Evolutionary conservation across 2,329 filamentous ascomycete species (phyloP).

Genomic region (Pseudogymnoascus sp.): DNA sequence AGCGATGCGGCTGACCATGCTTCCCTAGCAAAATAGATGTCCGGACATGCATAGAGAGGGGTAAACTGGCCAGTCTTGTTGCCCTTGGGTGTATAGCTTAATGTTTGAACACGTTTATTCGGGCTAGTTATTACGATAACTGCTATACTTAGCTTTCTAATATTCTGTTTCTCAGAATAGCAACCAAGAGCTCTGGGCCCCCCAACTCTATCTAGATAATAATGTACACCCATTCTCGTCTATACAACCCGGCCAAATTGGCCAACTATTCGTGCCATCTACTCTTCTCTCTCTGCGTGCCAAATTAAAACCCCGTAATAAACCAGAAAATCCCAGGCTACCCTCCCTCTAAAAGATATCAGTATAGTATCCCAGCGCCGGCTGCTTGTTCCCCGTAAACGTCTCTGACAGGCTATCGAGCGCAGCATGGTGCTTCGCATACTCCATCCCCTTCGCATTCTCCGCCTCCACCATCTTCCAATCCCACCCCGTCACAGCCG

Average conservation of each 20-base stretch:
- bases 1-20: not conserved
- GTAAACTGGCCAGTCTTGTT: constrained; percentile 1
- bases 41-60: not conserved
- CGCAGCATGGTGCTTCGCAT: constrained; percentile 46
- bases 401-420: constrained; percentile 42
- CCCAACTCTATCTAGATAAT: constrained; percentile 6
- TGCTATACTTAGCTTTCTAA: not conserved
- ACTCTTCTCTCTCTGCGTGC: not conserved
- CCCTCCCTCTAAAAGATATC: constrained; percentile 19
- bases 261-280: not conserved
- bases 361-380: constrained; percentile 27
- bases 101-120: constrained; percentile 3
- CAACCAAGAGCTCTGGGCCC: constrained; percentile 2
- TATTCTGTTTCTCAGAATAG: constrained; percentile 2
- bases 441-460: constrained; percentile 46
- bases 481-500: constrained; percentile 35
- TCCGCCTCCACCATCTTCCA: constrained; percentile 50
- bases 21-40: not conserved
- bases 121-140: not conserved
- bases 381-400: constrained; percentile 24
- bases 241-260: not conserved
- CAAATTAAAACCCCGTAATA: not conserved
- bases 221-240: constrained; percentile 3
- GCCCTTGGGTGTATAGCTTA: not conserved
- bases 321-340: not conserved